These are phyloP conservation scores for Arthroderma uncinatum DNA, from an alignment of 2,329 filamentous ascomycete species.

Conservation along the genomic window DNA sequence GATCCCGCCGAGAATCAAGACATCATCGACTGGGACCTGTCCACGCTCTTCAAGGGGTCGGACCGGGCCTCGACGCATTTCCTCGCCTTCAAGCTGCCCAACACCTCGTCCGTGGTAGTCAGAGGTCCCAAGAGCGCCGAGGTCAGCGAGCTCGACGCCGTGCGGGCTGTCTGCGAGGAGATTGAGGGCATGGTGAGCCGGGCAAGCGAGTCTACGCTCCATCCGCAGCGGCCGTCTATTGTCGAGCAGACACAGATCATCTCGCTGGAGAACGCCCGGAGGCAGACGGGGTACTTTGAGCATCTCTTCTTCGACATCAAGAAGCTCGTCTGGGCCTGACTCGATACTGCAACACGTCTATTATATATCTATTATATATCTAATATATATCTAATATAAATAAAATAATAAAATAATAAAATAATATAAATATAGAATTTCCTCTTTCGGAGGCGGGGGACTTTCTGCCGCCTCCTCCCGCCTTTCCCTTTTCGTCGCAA, in stretches of 20 bases:
- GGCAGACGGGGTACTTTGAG: slow-evolving; percentile 75
- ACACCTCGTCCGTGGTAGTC: slow-evolving; percentile 22
- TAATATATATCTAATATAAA: not conserved
- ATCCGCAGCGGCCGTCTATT: slow-evolving; percentile 26
- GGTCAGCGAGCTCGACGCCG: slow-evolving; percentile 43
- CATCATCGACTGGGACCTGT: slow-evolving; percentile 29
- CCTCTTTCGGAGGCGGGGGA: not conserved
- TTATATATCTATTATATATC: not conserved
- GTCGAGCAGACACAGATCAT: slow-evolving; percentile 62
- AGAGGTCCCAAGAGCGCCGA: slow-evolving; percentile 15
- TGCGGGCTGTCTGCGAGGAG: slow-evolving; percentile 59
- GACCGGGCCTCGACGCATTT: slow-evolving; percentile 25
- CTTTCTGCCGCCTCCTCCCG: slow-evolving; percentile 9
- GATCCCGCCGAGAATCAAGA: slow-evolving; percentile 5
- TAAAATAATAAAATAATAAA: not conserved
- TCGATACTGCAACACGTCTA: too few species aligned
- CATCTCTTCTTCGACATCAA: slow-evolving; percentile 82
- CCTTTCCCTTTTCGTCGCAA: slow-evolving; percentile 3
- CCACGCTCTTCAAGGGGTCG: slow-evolving; percentile 31
- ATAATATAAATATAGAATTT: not conserved
- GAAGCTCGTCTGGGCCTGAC: slow-evolving; percentile 76
- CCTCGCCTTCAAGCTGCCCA: slow-evolving; percentile 35
- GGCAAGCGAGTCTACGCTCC: slow-evolving; percentile 27
- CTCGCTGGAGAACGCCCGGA: slow-evolving; percentile 70
- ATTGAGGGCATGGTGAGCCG: slow-evolving; percentile 57